phyloP scores from a whole-genome alignment of 768 basidiomycete species.

The Phylloporus sp. region DNA sequence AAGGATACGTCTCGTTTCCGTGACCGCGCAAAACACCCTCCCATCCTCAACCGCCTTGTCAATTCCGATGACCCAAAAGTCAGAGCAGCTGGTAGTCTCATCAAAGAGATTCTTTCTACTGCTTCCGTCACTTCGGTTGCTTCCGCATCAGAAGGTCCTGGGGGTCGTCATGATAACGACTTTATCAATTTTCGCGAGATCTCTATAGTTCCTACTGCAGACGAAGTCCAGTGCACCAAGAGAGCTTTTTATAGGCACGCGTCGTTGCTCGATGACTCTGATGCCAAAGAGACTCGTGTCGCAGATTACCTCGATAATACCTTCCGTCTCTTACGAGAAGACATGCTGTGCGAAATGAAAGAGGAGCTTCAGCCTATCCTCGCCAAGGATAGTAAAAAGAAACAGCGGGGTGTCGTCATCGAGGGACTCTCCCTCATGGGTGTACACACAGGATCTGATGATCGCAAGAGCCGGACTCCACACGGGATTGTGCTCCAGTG shows the following conservation, averaged over 20 bases:
- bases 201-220: conserved; percentile 59
- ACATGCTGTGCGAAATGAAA: conserved; percentile 54
- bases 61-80: conserved; percentile 24
- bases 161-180: conserved; percentile 71
- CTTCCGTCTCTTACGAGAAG: conserved; percentile 62
- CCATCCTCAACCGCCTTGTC: conserved; percentile 25
- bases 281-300: conserved; percentile 34
- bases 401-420: conserved; percentile 36
- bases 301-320: conserved; percentile 60
- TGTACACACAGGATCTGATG: conserved; percentile 31
- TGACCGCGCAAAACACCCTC: conserved; percentile 32
- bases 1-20: conserved; percentile 36
- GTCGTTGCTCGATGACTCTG: conserved; percentile 41
- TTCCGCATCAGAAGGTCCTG: conserved; percentile 36
- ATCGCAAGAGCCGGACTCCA: conserved; percentile 29
- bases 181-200: conserved; percentile 57
- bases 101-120: conserved; percentile 38
- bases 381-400: conserved; percentile 35
- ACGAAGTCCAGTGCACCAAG: conserved; percentile 47
- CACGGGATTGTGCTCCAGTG: conserved; percentile 44
- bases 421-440: conserved; percentile 36
- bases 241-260: conserved; percentile 48
- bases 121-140: conserved; percentile 16
- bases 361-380: conserved; percentile 49
- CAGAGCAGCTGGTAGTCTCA: conserved; percentile 33